Percentiles rank a stretch among this genome's conserved stretches.
phyloP scores from a whole-genome alignment of 2,329 filamentous ascomycete species.

The Diaporthe sp. region DNA sequence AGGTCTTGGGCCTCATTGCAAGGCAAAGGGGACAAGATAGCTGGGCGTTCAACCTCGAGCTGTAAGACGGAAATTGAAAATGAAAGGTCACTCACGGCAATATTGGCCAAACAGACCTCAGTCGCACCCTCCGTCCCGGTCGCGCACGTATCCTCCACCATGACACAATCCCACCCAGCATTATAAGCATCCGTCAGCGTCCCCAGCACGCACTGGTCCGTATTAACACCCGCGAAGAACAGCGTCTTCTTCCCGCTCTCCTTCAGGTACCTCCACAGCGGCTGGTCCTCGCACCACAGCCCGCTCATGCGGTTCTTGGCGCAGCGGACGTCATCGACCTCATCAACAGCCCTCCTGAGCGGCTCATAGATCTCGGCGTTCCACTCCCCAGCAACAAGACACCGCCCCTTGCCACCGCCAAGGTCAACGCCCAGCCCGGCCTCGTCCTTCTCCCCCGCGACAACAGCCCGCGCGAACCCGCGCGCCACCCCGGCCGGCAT shows the following conservation, averaged over 20 bases:
- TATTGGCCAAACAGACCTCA: constrained; percentile 52
- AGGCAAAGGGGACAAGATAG: background rate
- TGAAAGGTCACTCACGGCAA: constrained; percentile 48
- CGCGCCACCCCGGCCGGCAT: constrained; percentile 64
- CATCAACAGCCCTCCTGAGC: constrained; percentile 53
- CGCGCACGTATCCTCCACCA: constrained; percentile 67
- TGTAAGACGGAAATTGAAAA: background rate
- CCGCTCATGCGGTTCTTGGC: constrained; percentile 71
- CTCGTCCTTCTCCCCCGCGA: constrained; percentile 41
- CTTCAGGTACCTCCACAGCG: constrained; percentile 56
- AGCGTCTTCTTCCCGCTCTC: constrained; percentile 58
- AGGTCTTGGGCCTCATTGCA: background rate
- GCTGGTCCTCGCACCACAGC: constrained; percentile 61
- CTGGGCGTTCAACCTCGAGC: background rate
- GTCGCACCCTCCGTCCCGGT: constrained; percentile 58
- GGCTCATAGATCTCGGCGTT: constrained; percentile 65
- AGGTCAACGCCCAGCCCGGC: constrained; percentile 61
- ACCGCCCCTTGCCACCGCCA: constrained; percentile 55
- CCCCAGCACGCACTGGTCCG: constrained; percentile 71
- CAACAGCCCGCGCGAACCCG: constrained; percentile 59
- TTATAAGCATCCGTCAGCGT: constrained; percentile 68
- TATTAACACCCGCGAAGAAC: constrained; percentile 71
- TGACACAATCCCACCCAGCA: constrained; percentile 67
- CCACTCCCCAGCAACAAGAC: constrained; percentile 67
- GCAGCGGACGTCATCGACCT: constrained; percentile 60